phyloP scores from a whole-genome alignment of 2,329 filamentous ascomycete species.

The Epichloe aotearoae region DNA sequence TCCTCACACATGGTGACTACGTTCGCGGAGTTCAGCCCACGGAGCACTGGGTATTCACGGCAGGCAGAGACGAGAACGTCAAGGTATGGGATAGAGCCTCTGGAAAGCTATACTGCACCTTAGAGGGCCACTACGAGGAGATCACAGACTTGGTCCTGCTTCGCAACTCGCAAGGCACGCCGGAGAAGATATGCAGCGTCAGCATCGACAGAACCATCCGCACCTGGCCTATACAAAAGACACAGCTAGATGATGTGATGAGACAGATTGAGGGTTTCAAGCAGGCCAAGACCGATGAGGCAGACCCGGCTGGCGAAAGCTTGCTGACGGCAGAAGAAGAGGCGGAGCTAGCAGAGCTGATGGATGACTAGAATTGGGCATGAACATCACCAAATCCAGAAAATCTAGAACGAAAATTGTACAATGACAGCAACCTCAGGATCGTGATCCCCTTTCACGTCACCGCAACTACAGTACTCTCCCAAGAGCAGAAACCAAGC shows the following conservation, averaged over 20 bases:
- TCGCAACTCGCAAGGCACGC: slow-evolving; percentile 19
- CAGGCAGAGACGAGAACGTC: slow-evolving; percentile 81
- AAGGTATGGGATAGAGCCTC: slow-evolving; percentile 73
- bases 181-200: slow-evolving; percentile 56
- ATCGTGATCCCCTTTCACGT: background rate
- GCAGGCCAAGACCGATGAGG: slow-evolving; percentile 32
- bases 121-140: slow-evolving; percentile 84
- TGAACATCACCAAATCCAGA: background rate
- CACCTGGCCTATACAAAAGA: slow-evolving; percentile 63
- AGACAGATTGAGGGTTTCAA: slow-evolving; percentile 30
- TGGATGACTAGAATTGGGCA: slow-evolving; percentile 46
- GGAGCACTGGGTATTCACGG: slow-evolving; percentile 71
- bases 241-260: slow-evolving; percentile 35
- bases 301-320: slow-evolving; percentile 29
- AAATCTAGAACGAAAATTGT: too few relatives aligned
- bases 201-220: slow-evolving; percentile 84
- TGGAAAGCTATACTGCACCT: slow-evolving; percentile 59
- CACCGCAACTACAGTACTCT: background rate
- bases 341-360: slow-evolving; percentile 77
- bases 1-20: slow-evolving; percentile 73
- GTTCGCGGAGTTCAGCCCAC: slow-evolving; percentile 69
- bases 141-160: slow-evolving; percentile 68
- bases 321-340: slow-evolving; percentile 81
- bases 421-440: background rate
- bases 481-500: too few relatives aligned